A percentile compares a stretch with the other conserved stretches of the same genome.
Evolutionary conservation across 441 rosid genomes (phyloP).

Genomic region (Erodium moschatum): DNA sequence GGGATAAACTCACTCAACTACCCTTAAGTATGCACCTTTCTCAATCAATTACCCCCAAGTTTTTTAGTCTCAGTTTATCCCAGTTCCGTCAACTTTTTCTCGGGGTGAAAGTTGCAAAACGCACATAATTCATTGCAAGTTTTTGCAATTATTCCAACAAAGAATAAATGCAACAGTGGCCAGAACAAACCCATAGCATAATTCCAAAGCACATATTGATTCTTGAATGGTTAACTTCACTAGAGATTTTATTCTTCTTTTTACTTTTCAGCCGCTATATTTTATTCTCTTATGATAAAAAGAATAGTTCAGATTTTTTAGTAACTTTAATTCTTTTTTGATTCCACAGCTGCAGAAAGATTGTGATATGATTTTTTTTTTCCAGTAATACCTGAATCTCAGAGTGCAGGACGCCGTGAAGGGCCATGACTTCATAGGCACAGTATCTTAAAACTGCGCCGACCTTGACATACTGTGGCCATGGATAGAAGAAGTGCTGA

Average conservation of each 20-base stretch:
- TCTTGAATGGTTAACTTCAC: neutral
- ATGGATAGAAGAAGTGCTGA: constrained; percentile 50
- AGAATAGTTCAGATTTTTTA: neutral
- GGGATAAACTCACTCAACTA: too few relatives aligned
- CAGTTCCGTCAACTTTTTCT: too few relatives aligned
- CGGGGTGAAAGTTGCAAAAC: too few relatives aligned
- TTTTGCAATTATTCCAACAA: too few relatives aligned
- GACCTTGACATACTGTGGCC: constrained; percentile 61
- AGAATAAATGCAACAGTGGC: neutral
- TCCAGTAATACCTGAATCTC: constrained; percentile 40
- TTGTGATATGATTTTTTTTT: neutral
- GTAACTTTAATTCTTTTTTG: neutral
- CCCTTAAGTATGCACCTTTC: too few relatives aligned
- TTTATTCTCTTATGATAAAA: neutral
- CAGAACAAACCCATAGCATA: neutral
- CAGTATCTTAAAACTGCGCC: constrained; percentile 50
- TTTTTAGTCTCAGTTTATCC: too few relatives aligned
- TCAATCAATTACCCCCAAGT: too few relatives aligned
- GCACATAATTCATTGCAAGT: too few relatives aligned
- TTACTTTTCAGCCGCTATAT: neutral
- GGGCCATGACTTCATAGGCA: constrained; percentile 65
- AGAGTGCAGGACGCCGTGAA: constrained; percentile 61
- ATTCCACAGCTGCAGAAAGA: neutral
- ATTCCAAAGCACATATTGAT: neutral
- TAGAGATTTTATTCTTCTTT: neutral